Percentiles rank a stretch among this genome's conserved stretches.
These are phyloP conservation scores for Auricularia heimuer DNA, from an alignment of 768 basidiomycete genomes.

Conservation along the genomic window DNA sequence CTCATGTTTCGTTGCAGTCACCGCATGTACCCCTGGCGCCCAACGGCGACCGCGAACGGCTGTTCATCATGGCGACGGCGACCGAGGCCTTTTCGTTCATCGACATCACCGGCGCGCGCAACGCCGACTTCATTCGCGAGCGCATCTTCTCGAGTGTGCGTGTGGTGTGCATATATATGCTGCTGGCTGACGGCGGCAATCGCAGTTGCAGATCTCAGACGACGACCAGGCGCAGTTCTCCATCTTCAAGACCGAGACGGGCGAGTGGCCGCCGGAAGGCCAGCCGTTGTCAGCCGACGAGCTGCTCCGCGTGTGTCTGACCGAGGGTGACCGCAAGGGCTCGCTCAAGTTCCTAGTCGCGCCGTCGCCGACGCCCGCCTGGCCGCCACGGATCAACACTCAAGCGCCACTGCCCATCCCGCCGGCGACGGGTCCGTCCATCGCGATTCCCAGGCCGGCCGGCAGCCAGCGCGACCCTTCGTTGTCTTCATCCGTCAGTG, in stretches of 20 bases:
- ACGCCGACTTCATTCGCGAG: conserved; percentile 64
- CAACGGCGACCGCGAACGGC: background rate
- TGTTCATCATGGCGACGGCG: conserved; percentile 9
- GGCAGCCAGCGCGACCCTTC: background rate
- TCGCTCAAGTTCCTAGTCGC: conserved; percentile 73
- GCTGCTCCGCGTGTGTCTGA: conserved; percentile 61
- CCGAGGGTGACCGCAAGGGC: conserved; percentile 66
- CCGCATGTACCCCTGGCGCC: background rate
- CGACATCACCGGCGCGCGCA: conserved; percentile 56
- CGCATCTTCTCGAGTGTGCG: conserved; percentile 70
- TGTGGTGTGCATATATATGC: conserved; percentile 1
- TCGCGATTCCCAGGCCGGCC: background rate
- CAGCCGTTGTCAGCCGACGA: conserved; percentile 61
- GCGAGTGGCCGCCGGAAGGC: conserved; percentile 49
- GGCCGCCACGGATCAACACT: background rate
- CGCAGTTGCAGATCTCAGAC: conserved; percentile 67
- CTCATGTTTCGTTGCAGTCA: background rate
- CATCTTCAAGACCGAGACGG: conserved; percentile 84
- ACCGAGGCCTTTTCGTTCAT: conserved; percentile 26
- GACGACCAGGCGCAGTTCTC: conserved; percentile 71
- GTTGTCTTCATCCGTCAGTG: background rate
- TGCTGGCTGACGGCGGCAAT: background rate
- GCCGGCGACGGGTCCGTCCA: background rate
- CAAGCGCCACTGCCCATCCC: conserved; percentile 6
- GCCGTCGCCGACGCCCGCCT: conserved; percentile 10